These are phyloP conservation scores for Nicotiana tabacum DNA, from an alignment of 257 asterid genomes.

Conservation along the genomic window DNA sequence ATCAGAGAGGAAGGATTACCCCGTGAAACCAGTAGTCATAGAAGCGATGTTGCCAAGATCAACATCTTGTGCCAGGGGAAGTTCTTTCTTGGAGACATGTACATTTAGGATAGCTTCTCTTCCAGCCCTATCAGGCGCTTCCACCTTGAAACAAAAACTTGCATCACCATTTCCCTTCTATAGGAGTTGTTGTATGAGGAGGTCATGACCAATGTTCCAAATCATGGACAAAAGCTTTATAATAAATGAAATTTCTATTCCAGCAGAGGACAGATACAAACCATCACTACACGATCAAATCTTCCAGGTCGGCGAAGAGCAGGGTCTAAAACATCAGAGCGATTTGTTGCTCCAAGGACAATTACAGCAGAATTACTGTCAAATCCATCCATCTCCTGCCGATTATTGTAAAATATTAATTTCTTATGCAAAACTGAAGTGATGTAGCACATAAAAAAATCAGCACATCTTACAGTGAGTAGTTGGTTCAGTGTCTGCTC, in stretches of 20 bases:
- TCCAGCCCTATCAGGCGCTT: constrained; percentile 93
- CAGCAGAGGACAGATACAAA: constrained; percentile 19
- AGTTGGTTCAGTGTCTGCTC: constrained; percentile 97
- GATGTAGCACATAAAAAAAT: not conserved
- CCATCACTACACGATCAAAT: constrained; percentile 97
- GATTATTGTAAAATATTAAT: constrained; percentile 5
- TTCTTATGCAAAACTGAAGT: not conserved
- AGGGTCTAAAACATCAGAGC: constrained; percentile 95
- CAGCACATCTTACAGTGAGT: constrained; percentile 67
- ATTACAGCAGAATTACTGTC: constrained; percentile 97
- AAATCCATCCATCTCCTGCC: constrained; percentile 99
- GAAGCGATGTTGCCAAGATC: constrained; percentile 74
- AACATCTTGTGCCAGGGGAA: constrained; percentile 86
- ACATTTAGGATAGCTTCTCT: constrained; percentile 94
- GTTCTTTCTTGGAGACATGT: constrained; percentile 87
- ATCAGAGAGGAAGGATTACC: constrained; percentile 43
- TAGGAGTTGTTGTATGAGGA: constrained; percentile 3
- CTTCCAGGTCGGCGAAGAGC: constrained; percentile 99
- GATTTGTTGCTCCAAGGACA: constrained; percentile 97
- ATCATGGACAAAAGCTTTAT: constrained; percentile 1
- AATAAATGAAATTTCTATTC: not conserved
- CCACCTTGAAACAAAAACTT: constrained; percentile 51
- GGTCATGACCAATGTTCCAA: not conserved
- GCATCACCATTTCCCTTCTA: constrained; percentile 6
- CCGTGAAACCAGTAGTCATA: constrained; percentile 98